Evolutionary conservation across 352 stramenopile genomes (phyloP), one percentile per base, ranked within the genome.

Genomic region (Pythium utonaiense): DNA sequence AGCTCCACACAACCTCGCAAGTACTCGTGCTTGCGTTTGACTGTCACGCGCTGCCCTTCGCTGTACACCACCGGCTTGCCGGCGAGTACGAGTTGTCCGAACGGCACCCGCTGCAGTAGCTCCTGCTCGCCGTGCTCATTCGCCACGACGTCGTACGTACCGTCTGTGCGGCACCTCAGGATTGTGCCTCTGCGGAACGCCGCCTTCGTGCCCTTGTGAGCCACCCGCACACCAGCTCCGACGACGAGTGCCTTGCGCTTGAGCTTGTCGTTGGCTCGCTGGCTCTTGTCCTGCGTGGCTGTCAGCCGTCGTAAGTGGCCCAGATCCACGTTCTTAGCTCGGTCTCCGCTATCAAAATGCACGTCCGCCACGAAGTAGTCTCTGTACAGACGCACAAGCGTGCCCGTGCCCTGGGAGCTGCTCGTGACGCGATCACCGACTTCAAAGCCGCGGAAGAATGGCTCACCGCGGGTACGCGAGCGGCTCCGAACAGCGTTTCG

Each of bases 321-420:
- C 22, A 93, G 53, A 17, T 78, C 77, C 21, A 93, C 69, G 63
- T 93, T 93, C 56, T 80, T 77, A 7, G 70, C 38, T 25, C 66
- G 75, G 8, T 68, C 65, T 8, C 83, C 80, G 12, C 52, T 86
- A 57, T 93, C 79, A 56, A 87, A 88, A 48, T 85, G 78, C 0
- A 91, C 70, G 27, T 90, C 80, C 0, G 73, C 79, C 6, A 91
- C 80, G 52, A 87, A 86, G 28, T 85, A 93, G 58, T 83, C 75
- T 13, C 64, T 62, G 42, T 89, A 86, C 7, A 90, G 25, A 6
- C 80, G 79, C 30, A 89, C 66, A 57, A 93, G 56, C 17, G 81
- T 88, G 25, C 79, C 83, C 12, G 61, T 44, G 3, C 78, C 71
- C 22, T 74, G 60, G 8, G 60, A 31, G 24, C 66, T 60, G 19